Conservation (phyloP, 139 green algal genomes). For the Yamagishiella unicocca region DNA sequence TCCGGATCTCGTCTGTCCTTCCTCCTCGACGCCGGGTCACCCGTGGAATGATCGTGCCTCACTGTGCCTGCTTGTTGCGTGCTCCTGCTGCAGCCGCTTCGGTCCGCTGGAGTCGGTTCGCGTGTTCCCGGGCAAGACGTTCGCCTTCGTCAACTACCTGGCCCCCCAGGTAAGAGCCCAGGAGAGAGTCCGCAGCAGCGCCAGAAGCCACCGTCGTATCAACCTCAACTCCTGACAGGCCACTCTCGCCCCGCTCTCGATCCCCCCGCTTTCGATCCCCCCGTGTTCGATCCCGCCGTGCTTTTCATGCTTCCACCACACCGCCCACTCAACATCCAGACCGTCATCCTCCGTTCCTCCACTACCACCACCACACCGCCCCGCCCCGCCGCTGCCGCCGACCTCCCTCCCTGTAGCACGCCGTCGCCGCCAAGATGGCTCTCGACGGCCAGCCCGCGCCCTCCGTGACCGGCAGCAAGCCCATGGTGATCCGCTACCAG, state of each 20-base stretch:
- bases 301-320: too few relatives aligned
- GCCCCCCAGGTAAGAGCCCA: slow-evolving; percentile 57
- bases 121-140: slow-evolving; percentile 87
- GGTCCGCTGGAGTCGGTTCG: slow-evolving; percentile 78
- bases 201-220: too few relatives aligned
- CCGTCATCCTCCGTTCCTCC: neutral
- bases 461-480: slow-evolving; percentile 76
- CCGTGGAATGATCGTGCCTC: too few relatives aligned
- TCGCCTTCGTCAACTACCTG: slow-evolving; percentile 86
- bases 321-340: too few relatives aligned
- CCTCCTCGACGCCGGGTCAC: too few relatives aligned
- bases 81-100: slow-evolving; percentile 71
- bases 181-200: too few relatives aligned
- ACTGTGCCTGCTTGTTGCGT: slow-evolving; percentile 75
- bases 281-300: too few relatives aligned
- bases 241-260: too few relatives aligned
- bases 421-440: slow-evolving; percentile 65
- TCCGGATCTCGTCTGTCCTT: too few relatives aligned
- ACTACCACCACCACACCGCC: neutral
- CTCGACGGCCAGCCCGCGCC: slow-evolving; percentile 76
- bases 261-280: too few relatives aligned
- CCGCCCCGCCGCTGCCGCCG: neutral
- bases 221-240: too few relatives aligned
- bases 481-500: slow-evolving; percentile 84
- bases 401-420: slow-evolving; percentile 28